These are phyloP conservation scores for Penicillium parvum DNA, from an alignment of 495 filamentous ascomycete species.

Conservation along the genomic window DNA sequence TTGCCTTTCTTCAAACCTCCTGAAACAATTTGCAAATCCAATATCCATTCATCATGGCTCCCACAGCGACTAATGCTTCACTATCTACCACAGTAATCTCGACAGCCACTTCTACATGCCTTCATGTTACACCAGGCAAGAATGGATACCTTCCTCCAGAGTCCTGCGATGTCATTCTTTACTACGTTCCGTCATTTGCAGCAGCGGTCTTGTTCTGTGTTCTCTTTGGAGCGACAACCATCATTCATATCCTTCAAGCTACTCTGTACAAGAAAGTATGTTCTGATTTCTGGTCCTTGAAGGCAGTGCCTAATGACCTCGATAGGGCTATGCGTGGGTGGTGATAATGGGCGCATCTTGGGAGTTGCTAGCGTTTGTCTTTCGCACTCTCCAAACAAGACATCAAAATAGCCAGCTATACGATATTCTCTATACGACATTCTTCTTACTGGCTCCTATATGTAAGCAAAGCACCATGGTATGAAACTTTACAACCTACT, in stretches of 20 bases:
- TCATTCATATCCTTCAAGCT: slow-evolving; percentile 33
- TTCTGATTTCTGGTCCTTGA: neutral
- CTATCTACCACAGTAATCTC: slow-evolving; percentile 3
- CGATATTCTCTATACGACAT: slow-evolving; percentile 10
- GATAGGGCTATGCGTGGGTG: slow-evolving; percentile 50
- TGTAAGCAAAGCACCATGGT: too few species aligned
- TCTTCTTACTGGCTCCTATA: slow-evolving; percentile 29
- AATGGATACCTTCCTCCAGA: slow-evolving; percentile 34
- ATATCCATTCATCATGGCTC: neutral
- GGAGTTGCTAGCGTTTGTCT: slow-evolving; percentile 43
- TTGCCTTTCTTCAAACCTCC: too few species aligned
- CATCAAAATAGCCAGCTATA: slow-evolving; percentile 18
- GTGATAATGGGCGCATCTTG: slow-evolving; percentile 45
- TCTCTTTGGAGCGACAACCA: slow-evolving; percentile 27
- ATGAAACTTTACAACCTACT: too few species aligned
- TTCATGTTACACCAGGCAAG: slow-evolving; percentile 22
- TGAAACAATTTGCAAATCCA: too few species aligned
- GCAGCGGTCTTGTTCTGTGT: slow-evolving; percentile 35
- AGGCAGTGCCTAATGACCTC: neutral
- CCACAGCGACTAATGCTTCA: neutral
- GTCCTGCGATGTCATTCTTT: slow-evolving; percentile 22
- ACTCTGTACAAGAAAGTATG: slow-evolving; percentile 26
- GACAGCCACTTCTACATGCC: slow-evolving; percentile 14
- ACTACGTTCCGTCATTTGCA: slow-evolving; percentile 29
- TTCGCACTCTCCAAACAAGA: slow-evolving; percentile 22